Conservation (phyloP, 495 filamentous ascomycete genomes). For the Lophiotrema nucula region DNA sequence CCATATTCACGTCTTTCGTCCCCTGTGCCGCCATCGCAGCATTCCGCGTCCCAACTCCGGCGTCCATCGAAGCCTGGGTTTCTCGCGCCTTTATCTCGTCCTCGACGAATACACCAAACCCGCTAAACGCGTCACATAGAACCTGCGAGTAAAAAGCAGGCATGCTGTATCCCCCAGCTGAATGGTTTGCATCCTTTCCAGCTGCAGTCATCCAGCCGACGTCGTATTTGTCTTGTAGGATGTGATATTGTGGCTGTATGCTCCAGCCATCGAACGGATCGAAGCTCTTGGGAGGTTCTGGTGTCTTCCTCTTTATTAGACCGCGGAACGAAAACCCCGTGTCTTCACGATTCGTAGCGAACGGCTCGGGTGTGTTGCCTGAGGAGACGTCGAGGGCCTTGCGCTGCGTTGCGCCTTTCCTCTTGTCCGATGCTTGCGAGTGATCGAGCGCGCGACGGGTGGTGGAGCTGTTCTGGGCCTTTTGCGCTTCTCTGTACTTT, state of each 20-base stretch:
- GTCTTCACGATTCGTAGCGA: conserved; percentile 35
- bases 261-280: conserved; percentile 82
- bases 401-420: conserved; percentile 50
- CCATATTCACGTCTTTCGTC: conserved; percentile 29
- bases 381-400: conserved; percentile 23
- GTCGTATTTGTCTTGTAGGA: conserved; percentile 64
- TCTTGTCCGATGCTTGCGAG: conserved; percentile 60
- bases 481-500: conserved; percentile 66
- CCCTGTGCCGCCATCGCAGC: conserved; percentile 8
- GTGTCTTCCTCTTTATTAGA: conserved; percentile 62
- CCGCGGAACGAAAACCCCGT: conserved; percentile 65
- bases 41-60: conserved; percentile 5
- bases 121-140: conserved; percentile 85
- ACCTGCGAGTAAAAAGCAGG: conserved; percentile 75
- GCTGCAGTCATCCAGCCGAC: conserved; percentile 61
- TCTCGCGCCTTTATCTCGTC: conserved; percentile 65
- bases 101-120: conserved; percentile 76
- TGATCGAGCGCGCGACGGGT: neutral
- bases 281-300: conserved; percentile 71
- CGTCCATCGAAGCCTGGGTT: neutral
- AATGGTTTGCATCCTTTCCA: conserved; percentile 57
- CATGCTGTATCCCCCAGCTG: conserved; percentile 81
- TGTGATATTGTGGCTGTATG: conserved; percentile 66
- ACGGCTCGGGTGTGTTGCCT: conserved; percentile 34
- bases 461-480: conserved; percentile 47